phyloP scores from a whole-genome alignment of 2,329 filamentous ascomycete genomes.

The Exutisphaerella laricina region DNA sequence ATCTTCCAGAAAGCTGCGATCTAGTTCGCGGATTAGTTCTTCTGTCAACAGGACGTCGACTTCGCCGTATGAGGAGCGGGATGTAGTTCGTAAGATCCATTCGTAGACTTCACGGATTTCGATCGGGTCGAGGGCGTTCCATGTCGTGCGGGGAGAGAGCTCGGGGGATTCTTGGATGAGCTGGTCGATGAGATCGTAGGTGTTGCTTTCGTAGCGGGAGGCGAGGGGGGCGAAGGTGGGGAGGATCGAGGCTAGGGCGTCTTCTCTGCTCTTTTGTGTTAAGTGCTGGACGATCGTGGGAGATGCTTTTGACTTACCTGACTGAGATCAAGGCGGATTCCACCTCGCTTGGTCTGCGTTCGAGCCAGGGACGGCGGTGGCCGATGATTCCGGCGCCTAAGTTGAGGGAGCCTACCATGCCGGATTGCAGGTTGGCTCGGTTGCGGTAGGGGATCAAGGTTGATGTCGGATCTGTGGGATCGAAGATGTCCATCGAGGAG shows the following conservation, averaged over 20 bases:
- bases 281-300: background rate
- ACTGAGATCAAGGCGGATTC: constrained; percentile 3
- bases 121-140: constrained; percentile 8
- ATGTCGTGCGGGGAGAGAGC: constrained; percentile 7
- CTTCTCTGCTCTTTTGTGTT: background rate
- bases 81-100: constrained; percentile 7
- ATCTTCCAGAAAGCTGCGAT: background rate
- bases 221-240: constrained; percentile 5
- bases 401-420: background rate
- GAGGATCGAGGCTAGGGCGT: constrained; percentile 4
- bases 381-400: background rate
- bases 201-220: constrained; percentile 3
- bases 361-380: constrained; percentile 1
- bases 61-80: constrained; percentile 7
- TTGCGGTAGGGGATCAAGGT: background rate
- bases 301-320: background rate
- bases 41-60: constrained; percentile 5
- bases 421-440: background rate
- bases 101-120: constrained; percentile 9
- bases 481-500: background rate
- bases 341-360: constrained; percentile 3
- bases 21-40: constrained; percentile 4
- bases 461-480: background rate
- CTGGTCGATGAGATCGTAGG: constrained; percentile 5
- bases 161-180: constrained; percentile 9